Base-by-base conservation (phyloP, 345 rosid genomes). In the Aquilaria yunnanensis region DNA sequence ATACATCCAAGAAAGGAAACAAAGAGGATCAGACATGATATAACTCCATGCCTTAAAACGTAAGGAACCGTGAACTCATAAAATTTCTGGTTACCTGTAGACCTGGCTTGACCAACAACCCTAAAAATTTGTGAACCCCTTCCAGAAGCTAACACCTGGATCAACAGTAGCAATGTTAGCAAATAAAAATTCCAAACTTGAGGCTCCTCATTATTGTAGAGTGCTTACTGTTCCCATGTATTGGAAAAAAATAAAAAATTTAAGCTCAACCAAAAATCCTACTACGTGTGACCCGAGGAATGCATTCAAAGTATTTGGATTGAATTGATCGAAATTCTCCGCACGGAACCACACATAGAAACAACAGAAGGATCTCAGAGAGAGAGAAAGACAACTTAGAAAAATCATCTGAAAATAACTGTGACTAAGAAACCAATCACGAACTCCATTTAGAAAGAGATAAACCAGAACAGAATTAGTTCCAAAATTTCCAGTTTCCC, bases 71-170 rank as follows among this genome's bases (percentile, higher is more conserved):
- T 46, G 23, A 30, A 12, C 32, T 48, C 32, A 50, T 7, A 12
- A 12, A 29, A 64, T 43, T 10, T 10, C 62, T 62, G 33, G 53
- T 61, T 71, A 78, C 78, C 78, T 68, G 34, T 12, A 60, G 6
- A 71, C 55, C 61, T 60, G 51, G 6, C 53, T 53, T 29, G 49
- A 65, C 67, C 49, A 57, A 55, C 58, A 62, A 56, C 59, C 37
- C 32, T 56, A 34, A 55, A 47, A 45, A 51, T 31, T 31, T 33
- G 58, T 48, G 76, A 71, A 65, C 72, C 70, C 46, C 61, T 66
- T 68, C 64, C 50, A 41, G 54, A 55, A 32, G 63, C 29, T 63
- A 60, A 78, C 54, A 72, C 55, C 79, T 74, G 70, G 60, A 0
- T 37, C 7, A 37, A 37, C 43, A 37, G 2, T 37, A 37, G 8